Evolutionary conservation across 331 rosid genomes (phyloP).

Genomic region (Prunus yedoensis): DNA sequence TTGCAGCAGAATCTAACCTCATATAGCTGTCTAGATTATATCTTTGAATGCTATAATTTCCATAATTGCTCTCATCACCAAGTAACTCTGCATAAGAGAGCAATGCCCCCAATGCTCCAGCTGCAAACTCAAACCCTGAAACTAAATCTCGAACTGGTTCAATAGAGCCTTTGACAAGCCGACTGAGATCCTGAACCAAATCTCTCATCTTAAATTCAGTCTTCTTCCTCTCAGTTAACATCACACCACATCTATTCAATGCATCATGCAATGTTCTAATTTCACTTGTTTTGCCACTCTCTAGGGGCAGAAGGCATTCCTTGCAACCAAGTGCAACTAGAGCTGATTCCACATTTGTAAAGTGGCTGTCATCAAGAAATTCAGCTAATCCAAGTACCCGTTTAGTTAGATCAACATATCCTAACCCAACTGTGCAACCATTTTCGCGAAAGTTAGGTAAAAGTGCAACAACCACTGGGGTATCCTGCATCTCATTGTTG

Average conservation of each 20-base stretch:
- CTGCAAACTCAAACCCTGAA: slow-evolving; percentile 83
- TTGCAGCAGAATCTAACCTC: slow-evolving; percentile 96
- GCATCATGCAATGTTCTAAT: slow-evolving; percentile 59
- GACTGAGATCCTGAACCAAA: slow-evolving; percentile 81
- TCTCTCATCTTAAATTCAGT: slow-evolving; percentile 86
- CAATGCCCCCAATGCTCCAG: slow-evolving; percentile 85
- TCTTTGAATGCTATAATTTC: slow-evolving; percentile 61
- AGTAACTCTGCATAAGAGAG: slow-evolving; percentile 85
- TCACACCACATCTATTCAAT: slow-evolving; percentile 76
- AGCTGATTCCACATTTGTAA: slow-evolving; percentile 85
- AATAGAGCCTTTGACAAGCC: slow-evolving; percentile 90
- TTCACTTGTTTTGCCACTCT: slow-evolving; percentile 63
- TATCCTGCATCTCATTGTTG: slow-evolving; percentile 96
- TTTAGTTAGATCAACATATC: slow-evolving; percentile 80
- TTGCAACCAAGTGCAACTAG: slow-evolving; percentile 95
- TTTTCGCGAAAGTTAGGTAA: slow-evolving; percentile 65
- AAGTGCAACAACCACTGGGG: slow-evolving; percentile 75
- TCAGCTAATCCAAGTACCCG: slow-evolving; percentile 86
- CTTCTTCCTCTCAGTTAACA: slow-evolving; percentile 90
- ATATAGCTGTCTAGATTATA: slow-evolving; percentile 80
- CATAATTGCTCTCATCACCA: slow-evolving; percentile 89
- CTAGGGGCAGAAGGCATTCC: slow-evolving; percentile 81
- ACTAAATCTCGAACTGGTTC: slow-evolving; percentile 89
- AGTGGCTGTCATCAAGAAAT: slow-evolving; percentile 89
- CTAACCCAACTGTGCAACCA: slow-evolving; percentile 81